phyloP scores from a whole-genome alignment of 2,329 filamentous ascomycete species.

The Hirsutella thompsonii region DNA sequence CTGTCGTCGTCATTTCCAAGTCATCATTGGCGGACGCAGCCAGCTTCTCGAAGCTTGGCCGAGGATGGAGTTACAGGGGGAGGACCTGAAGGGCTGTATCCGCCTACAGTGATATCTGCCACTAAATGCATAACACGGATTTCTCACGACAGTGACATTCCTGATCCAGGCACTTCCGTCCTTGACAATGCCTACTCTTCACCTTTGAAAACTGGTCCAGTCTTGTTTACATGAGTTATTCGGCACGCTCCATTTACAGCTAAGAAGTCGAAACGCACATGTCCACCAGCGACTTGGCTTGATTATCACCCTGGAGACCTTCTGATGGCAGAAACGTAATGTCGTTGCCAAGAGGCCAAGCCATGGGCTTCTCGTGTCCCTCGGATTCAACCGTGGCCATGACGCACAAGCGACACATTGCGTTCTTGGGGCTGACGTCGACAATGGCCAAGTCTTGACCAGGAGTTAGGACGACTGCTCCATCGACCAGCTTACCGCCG shows the following conservation, averaged over 20 bases:
- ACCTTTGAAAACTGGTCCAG: too few relatives aligned
- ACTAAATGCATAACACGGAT: too few relatives aligned
- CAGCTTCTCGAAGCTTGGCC: too few relatives aligned
- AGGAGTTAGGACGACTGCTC: neutral
- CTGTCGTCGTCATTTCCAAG: too few relatives aligned
- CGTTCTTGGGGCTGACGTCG: neutral
- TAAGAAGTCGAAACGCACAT: too few relatives aligned
- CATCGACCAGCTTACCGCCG: neutral
- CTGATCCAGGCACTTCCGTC: neutral
- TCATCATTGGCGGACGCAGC: too few relatives aligned
- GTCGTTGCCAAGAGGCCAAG: neutral
- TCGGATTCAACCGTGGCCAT: neutral
- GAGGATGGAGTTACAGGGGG: too few relatives aligned
- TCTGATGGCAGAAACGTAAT: neutral
- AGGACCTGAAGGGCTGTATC: too few relatives aligned
- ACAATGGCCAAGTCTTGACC: neutral
- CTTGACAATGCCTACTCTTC: too few relatives aligned
- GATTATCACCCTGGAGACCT: neutral
- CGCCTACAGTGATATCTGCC: too few relatives aligned
- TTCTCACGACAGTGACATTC: neutral
- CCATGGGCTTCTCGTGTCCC: neutral
- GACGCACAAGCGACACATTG: neutral
- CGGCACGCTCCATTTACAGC: too few relatives aligned
- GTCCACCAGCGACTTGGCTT: neutral
- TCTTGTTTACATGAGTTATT: too few relatives aligned